phyloP scores from a whole-genome alignment of 306 rosid species.

The Fragaria vesca region DNA sequence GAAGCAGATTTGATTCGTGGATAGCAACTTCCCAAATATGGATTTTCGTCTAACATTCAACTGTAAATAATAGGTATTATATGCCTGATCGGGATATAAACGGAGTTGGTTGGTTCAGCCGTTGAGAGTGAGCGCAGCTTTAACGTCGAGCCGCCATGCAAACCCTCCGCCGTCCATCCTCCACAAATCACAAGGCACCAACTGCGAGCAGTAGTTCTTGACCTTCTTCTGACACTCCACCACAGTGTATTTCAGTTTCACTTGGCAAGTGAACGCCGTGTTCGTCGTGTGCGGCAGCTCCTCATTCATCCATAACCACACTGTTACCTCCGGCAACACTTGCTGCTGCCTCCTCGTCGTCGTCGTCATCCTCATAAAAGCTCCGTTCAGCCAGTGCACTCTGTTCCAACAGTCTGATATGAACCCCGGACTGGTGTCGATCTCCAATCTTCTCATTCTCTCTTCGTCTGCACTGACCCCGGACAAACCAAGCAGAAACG shows the following conservation, averaged over 20 bases:
- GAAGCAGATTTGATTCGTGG: background rate
- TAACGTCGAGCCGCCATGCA: constrained; percentile 74
- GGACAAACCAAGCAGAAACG: constrained; percentile 10
- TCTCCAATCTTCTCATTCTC: constrained; percentile 33
- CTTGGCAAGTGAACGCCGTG: constrained; percentile 39
- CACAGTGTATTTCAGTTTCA: constrained; percentile 42
- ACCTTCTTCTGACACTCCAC: constrained; percentile 8
- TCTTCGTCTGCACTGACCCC: constrained; percentile 2
- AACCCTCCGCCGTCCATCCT: constrained; percentile 65
- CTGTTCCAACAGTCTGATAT: constrained; percentile 43
- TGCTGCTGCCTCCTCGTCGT: background rate
- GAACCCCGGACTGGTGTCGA: constrained; percentile 61
- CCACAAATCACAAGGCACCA: constrained; percentile 68
- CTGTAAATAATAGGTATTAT: background rate
- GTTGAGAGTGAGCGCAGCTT: constrained; percentile 58
- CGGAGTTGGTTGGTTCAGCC: constrained; percentile 12
- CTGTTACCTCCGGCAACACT: constrained; percentile 22
- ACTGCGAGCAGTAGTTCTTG: constrained; percentile 22
- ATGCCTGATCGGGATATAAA: constrained; percentile 10
- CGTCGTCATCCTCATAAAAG: constrained; percentile 50
- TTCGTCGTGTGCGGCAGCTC: constrained; percentile 12
- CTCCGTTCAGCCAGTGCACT: constrained; percentile 53
- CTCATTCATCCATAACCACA: constrained; percentile 37
- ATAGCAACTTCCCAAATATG: background rate
- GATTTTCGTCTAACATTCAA: background rate